Percentiles rank a stretch among this genome's conserved stretches.
phyloP scores from a whole-genome alignment of 2,329 filamentous ascomycete genomes.

The Reticulascus tulasneorum region DNA sequence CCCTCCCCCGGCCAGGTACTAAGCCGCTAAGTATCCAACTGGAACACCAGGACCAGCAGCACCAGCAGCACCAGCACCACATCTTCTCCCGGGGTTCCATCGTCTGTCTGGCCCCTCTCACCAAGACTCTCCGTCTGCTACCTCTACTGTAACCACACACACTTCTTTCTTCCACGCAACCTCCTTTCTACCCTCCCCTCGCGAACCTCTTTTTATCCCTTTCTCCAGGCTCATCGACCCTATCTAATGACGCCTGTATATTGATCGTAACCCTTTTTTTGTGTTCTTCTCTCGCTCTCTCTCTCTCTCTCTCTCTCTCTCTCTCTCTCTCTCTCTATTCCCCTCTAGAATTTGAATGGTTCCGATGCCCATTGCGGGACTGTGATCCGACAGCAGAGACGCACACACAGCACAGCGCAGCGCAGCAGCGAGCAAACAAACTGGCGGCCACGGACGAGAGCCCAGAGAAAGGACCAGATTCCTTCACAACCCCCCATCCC shows the following conservation, averaged over 20 bases:
- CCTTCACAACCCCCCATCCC: conserved; percentile 12
- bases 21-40: too few species aligned
- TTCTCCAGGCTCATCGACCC: conserved; percentile 17
- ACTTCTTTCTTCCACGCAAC: conserved; percentile 1
- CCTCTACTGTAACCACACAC: conserved; percentile 1
- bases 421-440: conserved; percentile 9
- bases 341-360: not conserved
- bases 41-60: not conserved
- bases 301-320: conserved; percentile 5
- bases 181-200: conserved; percentile 3
- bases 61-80: conserved; percentile 1
- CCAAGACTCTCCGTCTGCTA: conserved; percentile 2
- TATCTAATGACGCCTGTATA: conserved; percentile 17
- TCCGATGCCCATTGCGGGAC: conserved; percentile 5
- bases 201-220: conserved; percentile 10
- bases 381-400: conserved; percentile 7
- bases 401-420: conserved; percentile 1
- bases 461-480: conserved; percentile 11
- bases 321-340: not conserved
- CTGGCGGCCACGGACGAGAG: conserved; percentile 12
- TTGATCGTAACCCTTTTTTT: conserved; percentile 14
- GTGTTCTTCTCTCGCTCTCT: conserved; percentile 10
- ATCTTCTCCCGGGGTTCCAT: conserved; percentile 5
- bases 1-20: too few species aligned
- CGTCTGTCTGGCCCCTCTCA: conserved; percentile 7